Evolutionary conservation across 139 green algal species (phyloP), one percentile per base, ranked within the genome.

Genomic region (Mesotaenium endlicherianum): DNA sequence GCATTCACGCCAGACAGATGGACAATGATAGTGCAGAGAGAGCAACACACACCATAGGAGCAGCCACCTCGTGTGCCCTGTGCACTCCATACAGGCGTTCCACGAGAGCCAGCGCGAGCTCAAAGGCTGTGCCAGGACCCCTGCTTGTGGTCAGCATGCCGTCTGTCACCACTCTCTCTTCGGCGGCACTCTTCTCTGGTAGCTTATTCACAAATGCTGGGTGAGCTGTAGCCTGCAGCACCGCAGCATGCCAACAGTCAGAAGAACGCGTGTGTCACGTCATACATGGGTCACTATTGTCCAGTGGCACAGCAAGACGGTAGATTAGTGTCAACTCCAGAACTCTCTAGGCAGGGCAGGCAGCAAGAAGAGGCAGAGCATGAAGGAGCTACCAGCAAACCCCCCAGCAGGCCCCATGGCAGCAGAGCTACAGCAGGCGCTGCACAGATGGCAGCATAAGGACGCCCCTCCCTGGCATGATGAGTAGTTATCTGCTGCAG

Each of bases 31-130:
- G n/a, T n/a, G n/a, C n/a, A n/a, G n/a, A n/a, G n/a, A n/a, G n/a
- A n/a, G n/a, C n/a, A 11, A 11, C 34, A 74, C 69, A 36, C 16
- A 97, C 93, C 95, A 98, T 98, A 30, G 95, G 95, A 5, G 83
- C 91, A 2, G 94, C 95, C 55, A 99, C 93, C 67, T 95, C 90
- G n/a, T 88, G 43, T 84, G 88, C 85, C 88, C 95, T 97, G 30
- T 97, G 93, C 34, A 90, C 77, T 0, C 94, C 94, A 76, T 93
- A 98, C 79, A 99, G 88, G 77, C 92, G 77, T 89, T 94, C 90
- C 20, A 99, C 95, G 3, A 98, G 91, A 0, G 78, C 75, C 59
- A 99, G 90, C 11, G 95, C 92, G 92, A 97, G 99, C 86, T 98
- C 95, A 77, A 99, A 94, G 0, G 96, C 91, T 0, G 96, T 98